Conservation (phyloP, 192 early-diverging fungal genomes). For the Podila epicladia region DNA sequence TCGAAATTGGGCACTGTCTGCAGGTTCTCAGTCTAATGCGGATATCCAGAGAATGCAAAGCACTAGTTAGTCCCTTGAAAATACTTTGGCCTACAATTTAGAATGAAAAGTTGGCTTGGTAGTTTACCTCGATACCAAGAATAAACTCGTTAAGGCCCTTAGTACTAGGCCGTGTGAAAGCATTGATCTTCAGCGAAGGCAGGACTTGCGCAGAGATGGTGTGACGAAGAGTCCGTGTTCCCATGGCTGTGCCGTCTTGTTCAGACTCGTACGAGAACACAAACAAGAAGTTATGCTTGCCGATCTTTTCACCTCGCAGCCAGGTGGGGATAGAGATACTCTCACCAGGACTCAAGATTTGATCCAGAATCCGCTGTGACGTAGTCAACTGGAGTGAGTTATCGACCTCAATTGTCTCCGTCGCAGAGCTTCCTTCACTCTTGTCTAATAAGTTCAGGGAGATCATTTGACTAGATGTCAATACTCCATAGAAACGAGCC, state of each 20-base stretch:
- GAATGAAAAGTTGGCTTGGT: too few species aligned
- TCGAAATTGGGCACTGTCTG: slow-evolving; percentile 68
- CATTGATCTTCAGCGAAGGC: slow-evolving; percentile 92
- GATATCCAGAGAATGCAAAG: neutral
- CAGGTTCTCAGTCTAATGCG: slow-evolving; percentile 77
- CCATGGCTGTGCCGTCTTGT: slow-evolving; percentile 68
- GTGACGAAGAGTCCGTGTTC: slow-evolving; percentile 73
- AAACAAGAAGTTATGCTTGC: slow-evolving; percentile 82
- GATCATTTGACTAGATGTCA: too few species aligned
- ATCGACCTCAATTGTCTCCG: slow-evolving; percentile 33
- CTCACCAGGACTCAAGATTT: slow-evolving; percentile 69
- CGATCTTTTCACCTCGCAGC: slow-evolving; percentile 92
- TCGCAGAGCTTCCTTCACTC: slow-evolving; percentile 16
- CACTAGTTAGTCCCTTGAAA: too few species aligned
- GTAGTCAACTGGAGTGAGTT: slow-evolving; percentile 60
- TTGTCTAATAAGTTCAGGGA: slow-evolving; percentile 13
- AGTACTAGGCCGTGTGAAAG: slow-evolving; percentile 89
- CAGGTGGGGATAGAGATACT: slow-evolving; percentile 84
- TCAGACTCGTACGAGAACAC: slow-evolving; percentile 87
- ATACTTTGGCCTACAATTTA: too few species aligned
- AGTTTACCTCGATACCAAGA: slow-evolving; percentile 85
- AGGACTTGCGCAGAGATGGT: slow-evolving; percentile 70
- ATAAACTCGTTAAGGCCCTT: slow-evolving; percentile 85
- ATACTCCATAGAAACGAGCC: neutral
- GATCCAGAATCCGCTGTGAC: slow-evolving; percentile 23